A percentile compares a stretch with the other conserved stretches of the same genome.
Conservation (phyloP, 306 rosid species). For the Myrica gale region DNA sequence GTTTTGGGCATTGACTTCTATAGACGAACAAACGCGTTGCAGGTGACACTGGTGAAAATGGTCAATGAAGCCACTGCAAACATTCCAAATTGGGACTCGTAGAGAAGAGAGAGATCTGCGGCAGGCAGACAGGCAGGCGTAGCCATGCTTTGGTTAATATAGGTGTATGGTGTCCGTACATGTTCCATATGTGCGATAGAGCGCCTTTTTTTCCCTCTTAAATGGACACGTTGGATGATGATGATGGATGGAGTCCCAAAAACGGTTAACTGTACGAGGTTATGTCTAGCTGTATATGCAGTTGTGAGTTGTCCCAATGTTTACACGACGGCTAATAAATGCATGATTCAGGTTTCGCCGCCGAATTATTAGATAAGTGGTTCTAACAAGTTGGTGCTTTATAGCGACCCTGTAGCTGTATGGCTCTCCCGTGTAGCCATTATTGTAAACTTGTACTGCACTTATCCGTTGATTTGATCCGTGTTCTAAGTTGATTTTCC, state of each 20-base stretch:
- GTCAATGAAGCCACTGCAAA: slow-evolving; percentile 82
- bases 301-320: no score
- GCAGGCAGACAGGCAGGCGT: background rate
- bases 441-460: no score
- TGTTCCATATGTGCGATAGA: slow-evolving; percentile 6
- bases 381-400: no score
- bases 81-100: slow-evolving; percentile 79
- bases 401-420: background rate
- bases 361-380: background rate
- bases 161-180: background rate
- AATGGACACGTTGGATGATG: background rate
- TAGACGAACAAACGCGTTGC: slow-evolving; percentile 15
- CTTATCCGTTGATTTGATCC: no score
- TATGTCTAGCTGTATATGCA: no score
- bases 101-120: slow-evolving; percentile 5
- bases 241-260: background rate
- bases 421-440: no score
- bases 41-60: slow-evolving; percentile 93
- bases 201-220: background rate
- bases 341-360: background rate
- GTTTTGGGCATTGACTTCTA: slow-evolving; percentile 5
- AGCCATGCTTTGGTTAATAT: background rate
- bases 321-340: no score
- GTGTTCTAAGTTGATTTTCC: no score
- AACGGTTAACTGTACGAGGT: background rate